phyloP scores from a whole-genome alignment of 805 yeast species.

The Yarrowia sp. region DNA sequence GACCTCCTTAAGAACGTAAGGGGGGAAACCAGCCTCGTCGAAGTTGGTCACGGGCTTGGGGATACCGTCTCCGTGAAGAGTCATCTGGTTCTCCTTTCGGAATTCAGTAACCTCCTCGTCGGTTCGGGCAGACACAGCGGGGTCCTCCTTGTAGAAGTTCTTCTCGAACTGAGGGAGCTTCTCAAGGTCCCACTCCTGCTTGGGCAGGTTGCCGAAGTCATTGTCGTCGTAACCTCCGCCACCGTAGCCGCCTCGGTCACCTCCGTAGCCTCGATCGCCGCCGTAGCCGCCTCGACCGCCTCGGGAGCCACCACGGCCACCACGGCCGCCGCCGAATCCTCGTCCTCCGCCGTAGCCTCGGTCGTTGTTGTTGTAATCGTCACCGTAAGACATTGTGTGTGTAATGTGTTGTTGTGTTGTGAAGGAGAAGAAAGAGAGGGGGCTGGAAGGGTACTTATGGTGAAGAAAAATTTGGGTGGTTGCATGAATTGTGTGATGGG shows the following conservation, averaged over 20 bases:
- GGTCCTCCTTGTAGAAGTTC: slow-evolving; percentile 88
- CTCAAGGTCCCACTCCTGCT: slow-evolving; percentile 78
- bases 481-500: slow-evolving; percentile 7
- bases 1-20: slow-evolving; percentile 84
- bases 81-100: slow-evolving; percentile 84
- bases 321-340: slow-evolving; percentile 33
- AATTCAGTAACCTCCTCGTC: slow-evolving; percentile 69
- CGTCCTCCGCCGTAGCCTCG: slow-evolving; percentile 33
- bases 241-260: slow-evolving; percentile 44
- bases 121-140: slow-evolving; percentile 68
- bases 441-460: slow-evolving; percentile 4
- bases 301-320: slow-evolving; percentile 44
- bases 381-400: slow-evolving; percentile 30
- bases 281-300: slow-evolving; percentile 42
- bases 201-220: slow-evolving; percentile 53
- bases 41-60: slow-evolving; percentile 92
- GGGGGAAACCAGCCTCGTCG: slow-evolving; percentile 98
- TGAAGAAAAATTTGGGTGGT: slow-evolving; percentile 7
- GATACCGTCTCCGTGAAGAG: slow-evolving; percentile 72
- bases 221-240: slow-evolving; percentile 45
- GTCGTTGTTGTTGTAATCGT: slow-evolving; percentile 38
- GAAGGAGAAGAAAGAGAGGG: not conserved
- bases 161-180: slow-evolving; percentile 86
- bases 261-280: slow-evolving; percentile 40
- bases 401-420: slow-evolving; percentile 7